Conservation (phyloP, 495 filamentous ascomycete species). For the Penicillium verhagenii region DNA sequence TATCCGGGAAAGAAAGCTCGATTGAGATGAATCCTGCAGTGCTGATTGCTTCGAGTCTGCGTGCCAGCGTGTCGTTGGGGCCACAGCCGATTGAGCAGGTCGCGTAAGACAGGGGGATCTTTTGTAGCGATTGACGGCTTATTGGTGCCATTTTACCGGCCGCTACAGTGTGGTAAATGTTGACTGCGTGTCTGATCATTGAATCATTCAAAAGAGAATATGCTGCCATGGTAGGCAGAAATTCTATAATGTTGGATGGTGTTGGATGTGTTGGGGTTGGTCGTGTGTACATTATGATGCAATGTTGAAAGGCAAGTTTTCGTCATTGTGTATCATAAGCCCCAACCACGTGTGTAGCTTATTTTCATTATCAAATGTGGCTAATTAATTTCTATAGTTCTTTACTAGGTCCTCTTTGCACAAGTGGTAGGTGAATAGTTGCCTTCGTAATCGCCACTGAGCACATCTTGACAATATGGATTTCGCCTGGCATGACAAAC, state of each 20-base stretch:
- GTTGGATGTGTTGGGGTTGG: not conserved
- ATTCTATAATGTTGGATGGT: not conserved
- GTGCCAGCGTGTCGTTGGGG: slow-evolving; percentile 54
- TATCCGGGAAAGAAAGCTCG: slow-evolving; percentile 74
- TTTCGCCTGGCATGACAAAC: not conserved
- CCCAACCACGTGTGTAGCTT: not conserved
- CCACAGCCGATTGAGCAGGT: slow-evolving; percentile 60
- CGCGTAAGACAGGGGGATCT: slow-evolving; percentile 64
- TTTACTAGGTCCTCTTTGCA: too few species aligned
- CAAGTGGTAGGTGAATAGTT: not conserved
- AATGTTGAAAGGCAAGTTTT: not conserved
- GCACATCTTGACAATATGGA: slow-evolving; percentile 16
- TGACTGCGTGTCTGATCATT: not conserved
- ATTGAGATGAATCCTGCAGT: slow-evolving; percentile 67
- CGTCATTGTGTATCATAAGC: slow-evolving; percentile 7
- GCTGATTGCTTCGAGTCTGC: slow-evolving; percentile 66
- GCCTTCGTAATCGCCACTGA: slow-evolving; percentile 14
- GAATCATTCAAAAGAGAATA: too few species aligned
- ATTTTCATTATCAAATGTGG: not conserved
- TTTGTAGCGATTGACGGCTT: slow-evolving; percentile 28
- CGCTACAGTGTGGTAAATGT: not conserved
- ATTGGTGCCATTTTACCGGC: slow-evolving; percentile 22
- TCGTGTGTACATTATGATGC: slow-evolving; percentile 6
- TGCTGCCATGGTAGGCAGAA: too few species aligned
- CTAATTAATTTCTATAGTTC: not conserved